Evolutionary conservation across 345 rosid species (phyloP).

Genomic region (Salix suchowensis): DNA sequence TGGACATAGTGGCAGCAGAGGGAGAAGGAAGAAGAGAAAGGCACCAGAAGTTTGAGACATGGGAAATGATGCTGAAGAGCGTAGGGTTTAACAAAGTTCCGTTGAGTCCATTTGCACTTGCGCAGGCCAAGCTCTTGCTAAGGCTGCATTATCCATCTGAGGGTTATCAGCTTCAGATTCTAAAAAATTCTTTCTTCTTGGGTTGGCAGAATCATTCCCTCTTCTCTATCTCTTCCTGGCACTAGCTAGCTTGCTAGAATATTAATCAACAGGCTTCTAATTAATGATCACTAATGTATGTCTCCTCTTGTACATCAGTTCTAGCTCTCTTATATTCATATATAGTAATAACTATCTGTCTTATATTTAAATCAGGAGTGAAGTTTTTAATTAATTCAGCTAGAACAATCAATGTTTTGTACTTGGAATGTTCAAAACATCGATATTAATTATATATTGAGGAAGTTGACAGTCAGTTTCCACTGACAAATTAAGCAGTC

Average conservation of each 20-base stretch:
- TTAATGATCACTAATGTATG: not conserved
- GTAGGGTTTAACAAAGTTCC: conserved; percentile 67
- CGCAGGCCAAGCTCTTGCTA: conserved; percentile 89
- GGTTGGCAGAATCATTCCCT: conserved; percentile 88
- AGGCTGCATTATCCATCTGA: conserved; percentile 95
- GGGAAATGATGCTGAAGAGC: conserved; percentile 69
- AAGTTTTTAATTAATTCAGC: not conserved
- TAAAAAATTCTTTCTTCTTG: conserved; percentile 55
- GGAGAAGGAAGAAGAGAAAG: conserved; percentile 56
- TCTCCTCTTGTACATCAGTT: not conserved
- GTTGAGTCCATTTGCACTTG: conserved; percentile 67
- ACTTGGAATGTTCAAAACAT: not conserved
- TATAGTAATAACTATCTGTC: not conserved
- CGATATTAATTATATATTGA: not conserved
- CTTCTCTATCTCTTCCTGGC: conserved; percentile 94
- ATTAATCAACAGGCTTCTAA: not conserved
- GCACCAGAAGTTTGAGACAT: conserved; percentile 57
- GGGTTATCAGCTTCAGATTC: conserved; percentile 76
- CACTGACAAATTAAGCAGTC: not conserved
- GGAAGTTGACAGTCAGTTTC: not conserved
- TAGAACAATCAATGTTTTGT: not conserved
- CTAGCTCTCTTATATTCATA: not conserved
- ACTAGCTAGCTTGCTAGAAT: conserved; percentile 18
- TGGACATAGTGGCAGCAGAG: conserved; percentile 63
- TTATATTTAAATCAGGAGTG: not conserved